A percentile compares a stretch with the other conserved stretches of the same genome.
Conservation (phyloP, 345 rosid genomes). For the Lenwebbia sp. region DNA sequence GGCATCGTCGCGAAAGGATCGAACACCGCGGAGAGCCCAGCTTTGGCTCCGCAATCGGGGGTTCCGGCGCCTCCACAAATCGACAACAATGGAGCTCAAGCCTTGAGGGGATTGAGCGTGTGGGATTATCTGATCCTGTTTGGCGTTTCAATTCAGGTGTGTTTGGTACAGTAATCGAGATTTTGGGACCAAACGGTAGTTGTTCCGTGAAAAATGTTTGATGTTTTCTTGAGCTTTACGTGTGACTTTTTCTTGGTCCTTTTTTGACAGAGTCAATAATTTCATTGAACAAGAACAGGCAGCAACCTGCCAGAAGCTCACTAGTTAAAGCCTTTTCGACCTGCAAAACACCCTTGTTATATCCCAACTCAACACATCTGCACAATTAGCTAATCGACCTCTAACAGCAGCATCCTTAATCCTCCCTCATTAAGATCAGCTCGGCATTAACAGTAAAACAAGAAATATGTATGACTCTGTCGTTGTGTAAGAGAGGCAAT, state of each 20-base stretch:
- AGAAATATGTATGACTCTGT: no score
- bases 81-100: background rate
- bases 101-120: background rate
- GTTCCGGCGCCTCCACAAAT: conserved; percentile 2
- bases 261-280: background rate
- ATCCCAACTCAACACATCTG: background rate
- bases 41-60: background rate
- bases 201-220: background rate
- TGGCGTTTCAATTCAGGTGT: background rate
- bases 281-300: background rate
- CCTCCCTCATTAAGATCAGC: no score
- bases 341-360: background rate
- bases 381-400: no score
- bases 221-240: background rate
- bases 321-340: background rate
- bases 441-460: no score
- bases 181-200: background rate
- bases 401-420: no score
- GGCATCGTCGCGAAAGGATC: conserved; percentile 9
- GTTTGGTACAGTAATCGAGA: background rate
- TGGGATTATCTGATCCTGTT: background rate
- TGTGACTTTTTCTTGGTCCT: background rate
- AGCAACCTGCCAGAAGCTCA: background rate
- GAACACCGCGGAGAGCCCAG: background rate
- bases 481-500: no score